These are phyloP conservation scores for Ustilago cynodontis DNA, from an alignment of 1,284 basidiomycete genomes.

Conservation along the genomic window DNA sequence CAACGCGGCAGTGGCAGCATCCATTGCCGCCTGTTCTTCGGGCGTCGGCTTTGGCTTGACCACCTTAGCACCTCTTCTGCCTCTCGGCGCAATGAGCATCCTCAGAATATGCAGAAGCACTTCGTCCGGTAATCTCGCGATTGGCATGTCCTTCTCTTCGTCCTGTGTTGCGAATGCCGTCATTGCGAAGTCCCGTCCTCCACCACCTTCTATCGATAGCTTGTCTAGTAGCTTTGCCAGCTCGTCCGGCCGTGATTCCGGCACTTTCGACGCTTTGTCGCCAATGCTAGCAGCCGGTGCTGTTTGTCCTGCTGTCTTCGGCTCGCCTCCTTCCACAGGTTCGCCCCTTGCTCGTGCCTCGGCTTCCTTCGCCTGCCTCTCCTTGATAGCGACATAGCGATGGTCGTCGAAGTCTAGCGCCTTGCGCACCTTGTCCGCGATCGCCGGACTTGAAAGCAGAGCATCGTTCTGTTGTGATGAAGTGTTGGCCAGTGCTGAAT, in stretches of 20 bases:
- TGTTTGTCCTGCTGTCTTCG: neutral
- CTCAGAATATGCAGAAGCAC: constrained; percentile 55
- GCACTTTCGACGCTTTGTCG: constrained; percentile 9
- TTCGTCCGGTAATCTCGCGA: constrained; percentile 62
- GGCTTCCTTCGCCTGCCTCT: constrained; percentile 33
- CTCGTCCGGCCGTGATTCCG: constrained; percentile 38
- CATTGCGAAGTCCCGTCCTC: constrained; percentile 41
- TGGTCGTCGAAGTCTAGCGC: constrained; percentile 58
- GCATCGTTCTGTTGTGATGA: constrained; percentile 40
- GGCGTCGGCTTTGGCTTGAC: constrained; percentile 43
- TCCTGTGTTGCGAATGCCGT: constrained; percentile 53
- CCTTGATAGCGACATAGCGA: constrained; percentile 50
- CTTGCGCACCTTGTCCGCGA: constrained; percentile 53
- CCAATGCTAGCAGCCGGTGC: neutral
- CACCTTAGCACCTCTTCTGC: constrained; percentile 56
- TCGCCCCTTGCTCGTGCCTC: constrained; percentile 36
- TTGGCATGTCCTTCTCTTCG: constrained; percentile 47
- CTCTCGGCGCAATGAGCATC: constrained; percentile 51
- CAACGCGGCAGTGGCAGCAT: constrained; percentile 34
- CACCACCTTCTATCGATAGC: constrained; percentile 42
- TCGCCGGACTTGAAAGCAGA: constrained; percentile 45
- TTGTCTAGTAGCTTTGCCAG: constrained; percentile 40
- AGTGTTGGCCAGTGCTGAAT: constrained; percentile 28
- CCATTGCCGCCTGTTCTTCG: constrained; percentile 44
- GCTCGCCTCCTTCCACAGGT: neutral